phyloP scores from a whole-genome alignment of 306 rosid genomes.

The Cercis canadensis region DNA sequence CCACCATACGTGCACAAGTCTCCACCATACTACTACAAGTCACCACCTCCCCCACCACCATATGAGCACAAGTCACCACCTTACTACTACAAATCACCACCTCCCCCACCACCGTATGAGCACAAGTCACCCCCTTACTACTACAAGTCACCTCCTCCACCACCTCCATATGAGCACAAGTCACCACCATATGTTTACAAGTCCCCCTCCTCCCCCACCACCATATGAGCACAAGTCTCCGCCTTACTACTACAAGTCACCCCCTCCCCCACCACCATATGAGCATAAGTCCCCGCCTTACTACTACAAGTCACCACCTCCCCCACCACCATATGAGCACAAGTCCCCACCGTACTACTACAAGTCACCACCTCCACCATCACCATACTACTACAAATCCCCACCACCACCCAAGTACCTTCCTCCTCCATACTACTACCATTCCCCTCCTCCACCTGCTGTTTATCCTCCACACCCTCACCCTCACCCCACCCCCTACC shows the following conservation, averaged over 20 bases:
- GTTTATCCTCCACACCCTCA: slow-evolving; percentile 48
- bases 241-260: slow-evolving; percentile 48
- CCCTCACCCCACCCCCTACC: slow-evolving; percentile 32
- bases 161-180: slow-evolving; percentile 2
- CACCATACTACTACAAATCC: slow-evolving; percentile 33
- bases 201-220: slow-evolving; percentile 46
- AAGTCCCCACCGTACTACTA: slow-evolving; percentile 38
- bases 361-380: slow-evolving; percentile 32
- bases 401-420: slow-evolving; percentile 52
- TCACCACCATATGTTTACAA: slow-evolving; percentile 38
- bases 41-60: slow-evolving; percentile 11
- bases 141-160: slow-evolving; percentile 45
- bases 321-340: slow-evolving; percentile 41
- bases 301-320: slow-evolving; percentile 48
- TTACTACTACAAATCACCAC: background rate
- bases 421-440: slow-evolving; percentile 55
- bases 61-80: slow-evolving; percentile 42
- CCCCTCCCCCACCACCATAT: slow-evolving; percentile 41
- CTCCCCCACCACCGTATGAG: slow-evolving; percentile 25
- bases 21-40: slow-evolving; percentile 39
- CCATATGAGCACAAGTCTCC: slow-evolving; percentile 54
- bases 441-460: slow-evolving; percentile 56
- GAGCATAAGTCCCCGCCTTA: slow-evolving; percentile 35
- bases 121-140: background rate
- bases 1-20: slow-evolving; percentile 42